Conservation (phyloP, 2,329 filamentous ascomycete genomes). For the Knufia petricola region DNA sequence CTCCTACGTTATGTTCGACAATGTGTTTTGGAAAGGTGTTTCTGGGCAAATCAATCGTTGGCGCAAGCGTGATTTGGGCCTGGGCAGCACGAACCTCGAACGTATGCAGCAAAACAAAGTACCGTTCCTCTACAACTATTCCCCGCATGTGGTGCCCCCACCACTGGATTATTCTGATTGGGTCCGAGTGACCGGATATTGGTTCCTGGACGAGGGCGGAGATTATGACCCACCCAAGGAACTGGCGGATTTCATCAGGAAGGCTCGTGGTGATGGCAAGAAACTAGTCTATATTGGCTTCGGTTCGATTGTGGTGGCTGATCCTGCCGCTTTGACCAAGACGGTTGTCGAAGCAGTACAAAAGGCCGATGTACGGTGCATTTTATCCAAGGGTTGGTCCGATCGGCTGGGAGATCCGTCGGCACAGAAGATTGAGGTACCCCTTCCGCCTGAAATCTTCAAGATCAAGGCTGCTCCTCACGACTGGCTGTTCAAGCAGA, state of each 20-base stretch:
- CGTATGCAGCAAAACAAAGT: conserved; percentile 95
- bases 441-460: conserved; percentile 68
- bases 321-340: conserved; percentile 77
- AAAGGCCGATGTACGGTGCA: conserved; percentile 87
- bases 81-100: conserved; percentile 73
- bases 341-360: conserved; percentile 87
- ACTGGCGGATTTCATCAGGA: conserved; percentile 70
- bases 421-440: conserved; percentile 53
- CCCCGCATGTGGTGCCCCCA: conserved; percentile 82
- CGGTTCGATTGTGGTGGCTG: conserved; percentile 86
- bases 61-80: conserved; percentile 68
- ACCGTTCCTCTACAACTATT: conserved; percentile 98
- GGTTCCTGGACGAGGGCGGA: conserved; percentile 77
- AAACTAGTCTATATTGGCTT: conserved; percentile 97
- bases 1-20: conserved; percentile 93
- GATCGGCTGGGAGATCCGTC: conserved; percentile 60
- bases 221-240: conserved; percentile 64
- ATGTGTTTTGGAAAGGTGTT: conserved; percentile 91
- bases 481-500: conserved; percentile 90
- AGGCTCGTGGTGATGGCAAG: conserved; percentile 70
- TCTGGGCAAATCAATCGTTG: conserved; percentile 85
- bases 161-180: conserved; percentile 94
- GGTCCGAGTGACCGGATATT: conserved; percentile 95
- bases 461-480: conserved; percentile 87
- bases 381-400: conserved; percentile 94